Conservation (phyloP, 2,329 filamentous ascomycete species). For the Colletotrichum kahawae region DNA sequence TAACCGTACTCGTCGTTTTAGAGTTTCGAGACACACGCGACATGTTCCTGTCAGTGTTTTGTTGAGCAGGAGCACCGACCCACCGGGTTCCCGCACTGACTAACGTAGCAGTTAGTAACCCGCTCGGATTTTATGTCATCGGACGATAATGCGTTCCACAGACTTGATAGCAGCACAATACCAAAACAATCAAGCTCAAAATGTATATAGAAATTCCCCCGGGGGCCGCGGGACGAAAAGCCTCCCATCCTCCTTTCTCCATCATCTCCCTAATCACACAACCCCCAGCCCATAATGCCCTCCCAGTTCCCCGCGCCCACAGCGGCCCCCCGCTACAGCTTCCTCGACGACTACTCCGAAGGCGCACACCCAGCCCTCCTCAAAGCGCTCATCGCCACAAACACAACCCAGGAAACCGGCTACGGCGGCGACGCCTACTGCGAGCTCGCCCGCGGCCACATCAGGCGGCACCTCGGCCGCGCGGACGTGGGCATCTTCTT, state of each 20-base stretch:
- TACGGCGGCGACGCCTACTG: slow-evolving; percentile 53
- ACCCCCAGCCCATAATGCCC: not conserved
- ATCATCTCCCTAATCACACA: not conserved
- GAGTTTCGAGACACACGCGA: not conserved
- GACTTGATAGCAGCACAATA: not conserved
- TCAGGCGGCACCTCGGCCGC: slow-evolving; percentile 31
- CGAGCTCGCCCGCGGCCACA: slow-evolving; percentile 43
- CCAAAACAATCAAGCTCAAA: not conserved
- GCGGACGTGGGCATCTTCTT: slow-evolving; percentile 53
- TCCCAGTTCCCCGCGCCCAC: not conserved
- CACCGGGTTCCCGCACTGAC: slow-evolving; percentile 17
- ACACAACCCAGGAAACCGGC: slow-evolving; percentile 48
- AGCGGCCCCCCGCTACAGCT: slow-evolving; percentile 39
- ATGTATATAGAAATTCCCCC: not conserved
- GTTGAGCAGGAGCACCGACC: slow-evolving; percentile 9
- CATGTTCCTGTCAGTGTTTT: not conserved
- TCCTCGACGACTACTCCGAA: slow-evolving; percentile 57
- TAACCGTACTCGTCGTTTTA: not conserved
- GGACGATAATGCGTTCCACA: not conserved
- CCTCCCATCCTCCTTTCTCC: not conserved
- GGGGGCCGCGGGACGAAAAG: not conserved
- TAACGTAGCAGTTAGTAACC: slow-evolving; percentile 17
- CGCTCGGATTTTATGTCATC: slow-evolving; percentile 4
- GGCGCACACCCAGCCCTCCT: slow-evolving; percentile 55
- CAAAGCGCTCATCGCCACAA: slow-evolving; percentile 48